These are phyloP conservation scores for Melampsora larici-populina DNA, from an alignment of 1,284 basidiomycete genomes.

Conservation along the genomic window DNA sequence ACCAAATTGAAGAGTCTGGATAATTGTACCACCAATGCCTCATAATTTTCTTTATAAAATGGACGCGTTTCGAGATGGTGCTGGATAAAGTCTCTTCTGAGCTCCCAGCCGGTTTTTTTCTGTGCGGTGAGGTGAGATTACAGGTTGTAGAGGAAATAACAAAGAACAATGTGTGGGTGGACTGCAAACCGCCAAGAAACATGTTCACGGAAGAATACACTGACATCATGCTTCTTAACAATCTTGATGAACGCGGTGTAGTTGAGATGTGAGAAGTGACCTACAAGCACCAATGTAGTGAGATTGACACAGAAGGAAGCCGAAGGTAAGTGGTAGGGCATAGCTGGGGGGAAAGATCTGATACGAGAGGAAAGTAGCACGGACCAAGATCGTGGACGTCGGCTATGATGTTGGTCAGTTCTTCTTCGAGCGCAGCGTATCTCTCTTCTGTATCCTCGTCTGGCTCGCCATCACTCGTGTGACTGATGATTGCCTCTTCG, in stretches of 20 bases:
- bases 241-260: conserved; percentile 97
- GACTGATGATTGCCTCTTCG: conserved; percentile 52
- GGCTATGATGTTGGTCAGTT: conserved; percentile 90
- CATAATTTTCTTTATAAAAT: conserved; percentile 76
- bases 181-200: background rate
- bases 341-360: background rate
- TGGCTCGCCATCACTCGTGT: conserved; percentile 60
- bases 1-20: conserved; percentile 95
- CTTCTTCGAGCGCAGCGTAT: conserved; percentile 86
- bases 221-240: conserved; percentile 85
- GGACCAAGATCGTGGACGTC: conserved; percentile 96
- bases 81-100: conserved; percentile 67
- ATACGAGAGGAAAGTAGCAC: conserved; percentile 60
- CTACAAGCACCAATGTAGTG: conserved; percentile 28
- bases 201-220: conserved; percentile 48
- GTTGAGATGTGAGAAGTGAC: conserved; percentile 55
- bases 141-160: background rate
- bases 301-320: background rate
- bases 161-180: background rate
- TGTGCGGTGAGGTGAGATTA: conserved; percentile 44
- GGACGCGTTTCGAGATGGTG: conserved; percentile 91
- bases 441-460: conserved; percentile 70
- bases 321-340: too few relatives aligned
- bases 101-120: conserved; percentile 62
- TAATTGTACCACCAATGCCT: conserved; percentile 91